phyloP scores from a whole-genome alignment of 2,329 filamentous ascomycete species.

The Pestalotiopsis sp. region DNA sequence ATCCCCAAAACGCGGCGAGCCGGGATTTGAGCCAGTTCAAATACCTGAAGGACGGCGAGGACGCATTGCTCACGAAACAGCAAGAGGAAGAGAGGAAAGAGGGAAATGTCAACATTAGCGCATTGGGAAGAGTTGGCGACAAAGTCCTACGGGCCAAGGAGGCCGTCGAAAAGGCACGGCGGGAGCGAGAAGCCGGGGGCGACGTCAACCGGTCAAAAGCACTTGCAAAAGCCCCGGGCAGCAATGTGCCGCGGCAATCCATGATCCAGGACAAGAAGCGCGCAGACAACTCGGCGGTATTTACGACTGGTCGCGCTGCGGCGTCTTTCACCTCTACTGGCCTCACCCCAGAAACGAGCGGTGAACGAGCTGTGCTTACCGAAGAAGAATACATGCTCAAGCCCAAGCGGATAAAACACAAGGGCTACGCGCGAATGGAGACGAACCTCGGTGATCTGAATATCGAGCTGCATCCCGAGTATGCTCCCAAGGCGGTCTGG shows the following conservation, averaged over 20 bases:
- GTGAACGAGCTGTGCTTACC: slow-evolving; percentile 80
- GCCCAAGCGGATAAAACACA: slow-evolving; percentile 83
- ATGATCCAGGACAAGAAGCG: slow-evolving; percentile 58
- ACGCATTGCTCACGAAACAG: slow-evolving; percentile 67
- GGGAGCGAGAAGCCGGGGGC: slow-evolving; percentile 65
- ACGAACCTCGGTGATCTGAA: slow-evolving; percentile 86
- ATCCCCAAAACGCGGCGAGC: slow-evolving; percentile 85
- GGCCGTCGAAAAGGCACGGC: slow-evolving; percentile 87
- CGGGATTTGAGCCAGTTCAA: slow-evolving; percentile 87
- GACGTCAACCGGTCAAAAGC: slow-evolving; percentile 57
- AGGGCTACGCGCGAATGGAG: slow-evolving; percentile 87
- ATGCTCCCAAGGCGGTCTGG: slow-evolving; percentile 91
- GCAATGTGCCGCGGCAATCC: slow-evolving; percentile 36
- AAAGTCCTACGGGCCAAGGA: slow-evolving; percentile 92
- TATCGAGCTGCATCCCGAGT: slow-evolving; percentile 87
- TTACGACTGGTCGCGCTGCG: slow-evolving; percentile 89
- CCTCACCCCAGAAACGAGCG: slow-evolving; percentile 87
- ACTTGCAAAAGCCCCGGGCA: slow-evolving; percentile 36
- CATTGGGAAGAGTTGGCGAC: slow-evolving; percentile 74
- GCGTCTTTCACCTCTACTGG: slow-evolving; percentile 96
- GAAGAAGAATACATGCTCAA: slow-evolving; percentile 98
- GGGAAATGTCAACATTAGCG: slow-evolving; percentile 74
- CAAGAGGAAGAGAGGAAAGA: slow-evolving; percentile 68
- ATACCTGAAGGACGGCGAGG: slow-evolving; percentile 80
- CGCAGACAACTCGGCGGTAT: slow-evolving; percentile 82